These are phyloP conservation scores for Dactylella cylindrospora DNA, from an alignment of 2,329 filamentous ascomycete genomes.

Conservation along the genomic window DNA sequence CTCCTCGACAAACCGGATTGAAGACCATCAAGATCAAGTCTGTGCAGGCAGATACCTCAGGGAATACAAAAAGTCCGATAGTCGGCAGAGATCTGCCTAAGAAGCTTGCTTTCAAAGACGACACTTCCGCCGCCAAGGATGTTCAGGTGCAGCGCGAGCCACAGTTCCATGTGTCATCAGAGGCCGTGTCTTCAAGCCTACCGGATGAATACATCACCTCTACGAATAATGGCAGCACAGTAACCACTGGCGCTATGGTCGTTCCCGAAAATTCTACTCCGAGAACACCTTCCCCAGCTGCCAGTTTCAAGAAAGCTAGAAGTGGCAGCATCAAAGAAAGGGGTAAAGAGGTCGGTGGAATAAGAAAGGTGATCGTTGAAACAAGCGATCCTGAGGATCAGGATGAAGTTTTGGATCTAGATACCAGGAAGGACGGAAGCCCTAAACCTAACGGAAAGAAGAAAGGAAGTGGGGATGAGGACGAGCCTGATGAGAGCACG, in stretches of 20 bases:
- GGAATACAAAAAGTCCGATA: slow-evolving; percentile 12
- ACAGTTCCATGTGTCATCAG: neutral
- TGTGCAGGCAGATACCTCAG: slow-evolving; percentile 47
- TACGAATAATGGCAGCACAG: neutral
- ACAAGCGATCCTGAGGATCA: slow-evolving; percentile 55
- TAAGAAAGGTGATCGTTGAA: slow-evolving; percentile 73
- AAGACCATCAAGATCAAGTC: slow-evolving; percentile 69
- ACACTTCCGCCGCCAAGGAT: neutral
- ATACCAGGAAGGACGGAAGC: neutral
- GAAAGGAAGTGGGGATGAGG: neutral
- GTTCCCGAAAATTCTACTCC: slow-evolving; percentile 49
- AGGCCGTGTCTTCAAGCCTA: slow-evolving; percentile 5
- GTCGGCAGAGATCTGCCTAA: slow-evolving; percentile 9
- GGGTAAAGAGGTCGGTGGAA: slow-evolving; percentile 69
- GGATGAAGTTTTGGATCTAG: neutral
- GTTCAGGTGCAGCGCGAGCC: slow-evolving; percentile 2
- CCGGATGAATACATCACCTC: slow-evolving; percentile 1
- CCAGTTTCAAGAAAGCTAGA: slow-evolving; percentile 56
- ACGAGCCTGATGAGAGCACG: slow-evolving; percentile 23
- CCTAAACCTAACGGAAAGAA: neutral
- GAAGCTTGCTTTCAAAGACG: slow-evolving; percentile 22
- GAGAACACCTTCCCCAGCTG: slow-evolving; percentile 54
- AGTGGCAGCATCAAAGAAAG: slow-evolving; percentile 79
- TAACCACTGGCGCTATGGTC: slow-evolving; percentile 46
- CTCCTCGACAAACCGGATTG: slow-evolving; percentile 64